A percentile compares a stretch with the other conserved stretches of the same genome.
Conservation (phyloP, 164 flowering plant genomes). For the Chimonanthus salicifolius region DNA sequence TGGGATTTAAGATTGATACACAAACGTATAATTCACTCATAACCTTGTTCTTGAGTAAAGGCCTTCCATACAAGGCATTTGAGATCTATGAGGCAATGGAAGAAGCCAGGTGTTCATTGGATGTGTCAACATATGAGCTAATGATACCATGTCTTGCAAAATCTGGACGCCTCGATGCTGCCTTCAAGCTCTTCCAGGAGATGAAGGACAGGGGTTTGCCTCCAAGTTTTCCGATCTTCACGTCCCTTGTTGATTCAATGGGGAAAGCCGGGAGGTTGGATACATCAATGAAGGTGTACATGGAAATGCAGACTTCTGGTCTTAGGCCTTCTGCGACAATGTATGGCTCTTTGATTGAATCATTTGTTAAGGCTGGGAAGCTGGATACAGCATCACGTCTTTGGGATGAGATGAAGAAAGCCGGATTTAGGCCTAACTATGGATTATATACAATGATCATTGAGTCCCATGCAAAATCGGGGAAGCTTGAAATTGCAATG, state of each 20-base stretch:
- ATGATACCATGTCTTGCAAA: constrained; percentile 89
- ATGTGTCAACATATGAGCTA: constrained; percentile 73
- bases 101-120: constrained; percentile 48
- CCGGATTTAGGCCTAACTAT: constrained; percentile 88
- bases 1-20: constrained; percentile 62
- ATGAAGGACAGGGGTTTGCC: constrained; percentile 63
- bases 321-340: constrained; percentile 63
- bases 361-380: constrained; percentile 90
- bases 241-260: constrained; percentile 86
- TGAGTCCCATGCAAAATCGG: constrained; percentile 96
- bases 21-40: constrained; percentile 70
- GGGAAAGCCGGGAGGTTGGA: constrained; percentile 98
- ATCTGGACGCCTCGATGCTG: constrained; percentile 96
- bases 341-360: constrained; percentile 84
- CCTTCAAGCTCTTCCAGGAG: constrained; percentile 79
- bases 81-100: constrained; percentile 93
- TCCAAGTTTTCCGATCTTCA: constrained; percentile 54
- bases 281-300: constrained; percentile 70
- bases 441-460: constrained; percentile 80
- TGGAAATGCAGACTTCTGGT: constrained; percentile 85
- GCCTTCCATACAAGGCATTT: constrained; percentile 91
- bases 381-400: constrained; percentile 68
- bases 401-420: constrained; percentile 95
- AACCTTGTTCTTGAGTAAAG: constrained; percentile 68
- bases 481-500: constrained; percentile 89